Conservation (phyloP, 208 protist genomes). For the Strigomonas culicis region DNA sequence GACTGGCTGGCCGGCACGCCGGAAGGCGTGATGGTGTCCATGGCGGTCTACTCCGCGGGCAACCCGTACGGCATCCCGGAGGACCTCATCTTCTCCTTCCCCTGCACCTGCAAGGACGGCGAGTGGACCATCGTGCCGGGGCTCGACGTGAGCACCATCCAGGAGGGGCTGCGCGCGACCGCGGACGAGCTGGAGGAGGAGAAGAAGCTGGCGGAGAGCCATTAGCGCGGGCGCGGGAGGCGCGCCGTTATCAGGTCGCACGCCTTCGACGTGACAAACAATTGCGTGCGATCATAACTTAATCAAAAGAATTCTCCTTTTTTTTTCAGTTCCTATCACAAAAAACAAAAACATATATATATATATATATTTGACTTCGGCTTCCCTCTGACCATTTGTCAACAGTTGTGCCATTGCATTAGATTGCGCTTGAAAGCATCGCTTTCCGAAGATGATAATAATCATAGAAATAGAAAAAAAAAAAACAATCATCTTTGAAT, state of each 20-base stretch:
- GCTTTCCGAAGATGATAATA: not conserved
- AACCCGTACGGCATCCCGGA: conserved; percentile 88
- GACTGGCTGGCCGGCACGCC: conserved; percentile 71
- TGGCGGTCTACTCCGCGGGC: conserved; percentile 91
- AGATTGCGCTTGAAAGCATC: no score
- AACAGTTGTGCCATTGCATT: no score
- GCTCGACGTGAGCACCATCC: conserved; percentile 23
- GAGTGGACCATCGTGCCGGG: conserved; percentile 83
- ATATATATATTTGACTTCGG: not conserved
- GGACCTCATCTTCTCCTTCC: conserved; percentile 95
- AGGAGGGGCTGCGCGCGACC: conserved; percentile 32
- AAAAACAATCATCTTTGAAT: no score
- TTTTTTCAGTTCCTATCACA: not conserved
- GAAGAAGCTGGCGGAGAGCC: conserved; percentile 18
- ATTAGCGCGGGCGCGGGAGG: not conserved
- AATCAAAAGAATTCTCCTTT: not conserved
- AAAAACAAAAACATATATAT: not conserved
- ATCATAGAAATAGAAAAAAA: not conserved
- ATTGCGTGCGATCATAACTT: not conserved
- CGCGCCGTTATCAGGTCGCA: not conserved
- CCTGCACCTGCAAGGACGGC: conserved; percentile 81
- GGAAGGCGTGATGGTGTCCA: conserved; percentile 78
- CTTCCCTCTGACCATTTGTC: not conserved
- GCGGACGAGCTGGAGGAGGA: conserved; percentile 53
- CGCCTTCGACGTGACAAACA: no score